Conservation (phyloP, 2,329 filamentous ascomycete genomes). For the Xylariaceae sp. region DNA sequence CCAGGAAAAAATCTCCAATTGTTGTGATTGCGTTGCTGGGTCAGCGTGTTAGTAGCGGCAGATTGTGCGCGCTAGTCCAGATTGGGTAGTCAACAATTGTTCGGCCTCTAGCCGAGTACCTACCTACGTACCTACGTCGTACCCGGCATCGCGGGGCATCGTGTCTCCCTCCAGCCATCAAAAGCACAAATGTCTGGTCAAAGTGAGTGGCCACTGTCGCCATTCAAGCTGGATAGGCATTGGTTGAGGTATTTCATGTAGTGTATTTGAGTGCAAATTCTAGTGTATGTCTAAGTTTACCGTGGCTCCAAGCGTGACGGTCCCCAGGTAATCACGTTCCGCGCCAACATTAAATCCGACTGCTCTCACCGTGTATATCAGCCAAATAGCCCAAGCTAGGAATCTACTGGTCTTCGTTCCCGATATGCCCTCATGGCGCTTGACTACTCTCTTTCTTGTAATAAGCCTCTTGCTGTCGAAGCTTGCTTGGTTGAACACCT, state of each 20-base stretch:
- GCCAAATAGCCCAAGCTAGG: not conserved
- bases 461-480: constrained; percentile 47
- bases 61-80: not conserved
- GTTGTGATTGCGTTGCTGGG: constrained; percentile 23
- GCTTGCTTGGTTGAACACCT: constrained; percentile 37
- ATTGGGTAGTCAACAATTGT: not conserved
- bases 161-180: no score
- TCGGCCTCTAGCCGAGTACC: not conserved
- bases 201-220: no score
- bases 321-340: not conserved
- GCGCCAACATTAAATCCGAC: not conserved
- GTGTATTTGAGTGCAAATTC: not conserved
- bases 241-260: no score
- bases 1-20: not conserved
- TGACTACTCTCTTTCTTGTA: constrained; percentile 35
- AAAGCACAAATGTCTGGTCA: no score
- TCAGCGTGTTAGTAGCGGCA: constrained; percentile 7
- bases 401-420: not conserved
- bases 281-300: not conserved
- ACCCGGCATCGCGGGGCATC: no score
- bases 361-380: not conserved
- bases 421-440: constrained; percentile 3
- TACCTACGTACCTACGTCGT: no score
- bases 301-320: not conserved
- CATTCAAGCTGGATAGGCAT: no score